phyloP scores from a whole-genome alignment of 2,329 filamentous ascomycete genomes.

The Arthroderma uncinatum region DNA sequence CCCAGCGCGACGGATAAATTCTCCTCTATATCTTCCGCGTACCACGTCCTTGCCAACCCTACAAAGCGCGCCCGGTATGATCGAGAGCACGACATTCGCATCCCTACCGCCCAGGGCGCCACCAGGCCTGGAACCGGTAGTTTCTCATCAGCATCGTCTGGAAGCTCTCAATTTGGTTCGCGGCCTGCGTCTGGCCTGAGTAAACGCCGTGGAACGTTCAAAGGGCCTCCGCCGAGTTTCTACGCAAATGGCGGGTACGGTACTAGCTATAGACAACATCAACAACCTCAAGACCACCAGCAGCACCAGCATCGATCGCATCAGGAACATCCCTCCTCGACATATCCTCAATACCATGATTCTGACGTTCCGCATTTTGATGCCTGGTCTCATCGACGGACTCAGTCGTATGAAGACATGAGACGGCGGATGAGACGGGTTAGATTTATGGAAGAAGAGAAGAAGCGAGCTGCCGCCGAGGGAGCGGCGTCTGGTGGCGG shows the following conservation, averaged over 20 bases:
- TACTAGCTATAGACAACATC: conserved; percentile 11
- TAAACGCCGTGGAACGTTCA: conserved; percentile 62
- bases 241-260: conserved; percentile 75
- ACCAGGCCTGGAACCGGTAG: conserved; percentile 22
- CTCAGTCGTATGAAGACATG: conserved; percentile 55
- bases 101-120: conserved; percentile 20
- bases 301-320: conserved; percentile 42
- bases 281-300: conserved; percentile 34
- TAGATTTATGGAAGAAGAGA: conserved; percentile 25
- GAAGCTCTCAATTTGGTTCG: conserved; percentile 45
- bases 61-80: conserved; percentile 74
- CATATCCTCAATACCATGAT: neutral
- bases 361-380: conserved; percentile 66
- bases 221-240: conserved; percentile 80
- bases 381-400: conserved; percentile 57
- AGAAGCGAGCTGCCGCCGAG: conserved; percentile 25
- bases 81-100: conserved; percentile 39
- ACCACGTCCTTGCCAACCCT: conserved; percentile 60
- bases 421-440: conserved; percentile 37
- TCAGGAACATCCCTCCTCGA: conserved; percentile 25
- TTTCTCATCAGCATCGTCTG: conserved; percentile 22
- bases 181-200: conserved; percentile 73
- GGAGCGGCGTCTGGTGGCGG: conserved; percentile 39
- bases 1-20: conserved; percentile 63
- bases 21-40: conserved; percentile 73